phyloP scores from a whole-genome alignment of 1,284 basidiomycete genomes.

The Puccinia brachypodii region DNA sequence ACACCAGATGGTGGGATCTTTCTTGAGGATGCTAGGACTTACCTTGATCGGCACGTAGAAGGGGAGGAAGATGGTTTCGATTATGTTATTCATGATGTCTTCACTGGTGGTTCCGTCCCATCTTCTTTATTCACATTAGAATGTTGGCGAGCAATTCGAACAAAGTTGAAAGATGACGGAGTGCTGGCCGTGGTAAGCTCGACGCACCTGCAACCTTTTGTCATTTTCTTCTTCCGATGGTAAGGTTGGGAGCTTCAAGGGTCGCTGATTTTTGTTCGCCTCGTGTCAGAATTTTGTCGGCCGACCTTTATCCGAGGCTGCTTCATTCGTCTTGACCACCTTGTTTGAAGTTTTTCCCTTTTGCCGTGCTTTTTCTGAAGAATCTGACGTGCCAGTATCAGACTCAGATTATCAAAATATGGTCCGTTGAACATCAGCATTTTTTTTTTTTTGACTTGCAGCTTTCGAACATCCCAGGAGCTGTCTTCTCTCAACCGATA shows the following conservation, averaged over 20 bases:
- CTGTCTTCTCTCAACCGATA: too few species aligned
- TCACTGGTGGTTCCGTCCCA: conserved; percentile 83
- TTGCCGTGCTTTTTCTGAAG: conserved; percentile 79
- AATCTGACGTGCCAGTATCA: conserved; percentile 47
- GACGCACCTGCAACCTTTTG: neutral
- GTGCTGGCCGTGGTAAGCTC: conserved; percentile 74
- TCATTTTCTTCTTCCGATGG: neutral
- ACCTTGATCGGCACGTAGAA: conserved; percentile 59
- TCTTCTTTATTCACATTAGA: conserved; percentile 75
- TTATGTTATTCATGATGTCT: conserved; percentile 83
- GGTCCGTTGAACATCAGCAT: conserved; percentile 48
- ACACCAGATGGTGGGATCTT: conserved; percentile 66
- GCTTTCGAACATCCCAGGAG: too few species aligned
- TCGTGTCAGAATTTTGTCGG: conserved; percentile 70
- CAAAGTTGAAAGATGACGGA: conserved; percentile 69
- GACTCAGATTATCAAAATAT: conserved; percentile 49
- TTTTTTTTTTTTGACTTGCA: too few species aligned
- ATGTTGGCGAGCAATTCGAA: conserved; percentile 73
- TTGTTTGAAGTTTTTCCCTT: conserved; percentile 67
- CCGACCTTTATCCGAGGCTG: conserved; percentile 65
- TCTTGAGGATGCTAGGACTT: conserved; percentile 72
- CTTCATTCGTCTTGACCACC: conserved; percentile 69
- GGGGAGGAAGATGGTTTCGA: conserved; percentile 62
- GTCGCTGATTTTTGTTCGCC: conserved; percentile 39
- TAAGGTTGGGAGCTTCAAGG: neutral